Percentiles rank a stretch among this genome's conserved stretches.
These are phyloP conservation scores for Flaveria brownii DNA, from an alignment of 129 eudicot species.

Conservation along the genomic window DNA sequence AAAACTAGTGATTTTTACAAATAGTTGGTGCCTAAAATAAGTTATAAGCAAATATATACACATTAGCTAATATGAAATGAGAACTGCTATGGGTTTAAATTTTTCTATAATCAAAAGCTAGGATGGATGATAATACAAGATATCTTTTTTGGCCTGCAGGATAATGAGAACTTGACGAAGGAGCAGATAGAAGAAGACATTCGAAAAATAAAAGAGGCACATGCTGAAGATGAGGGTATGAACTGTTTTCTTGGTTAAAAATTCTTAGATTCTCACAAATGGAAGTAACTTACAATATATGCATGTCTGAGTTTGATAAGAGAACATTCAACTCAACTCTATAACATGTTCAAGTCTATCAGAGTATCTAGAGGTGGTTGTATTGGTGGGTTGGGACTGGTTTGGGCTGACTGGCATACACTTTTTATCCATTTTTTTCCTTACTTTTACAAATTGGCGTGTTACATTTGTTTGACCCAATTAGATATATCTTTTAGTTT, in stretches of 20 bases:
- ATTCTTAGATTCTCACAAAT: neutral
- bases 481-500: neutral
- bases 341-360: too few species aligned
- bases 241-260: neutral
- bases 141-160: constrained; percentile 47
- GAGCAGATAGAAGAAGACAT: constrained; percentile 97
- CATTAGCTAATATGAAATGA: neutral
- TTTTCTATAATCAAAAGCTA: neutral
- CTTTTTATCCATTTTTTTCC: neutral
- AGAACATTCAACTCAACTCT: too few species aligned
- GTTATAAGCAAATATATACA: neutral
- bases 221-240: constrained; percentile 97
- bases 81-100: neutral
- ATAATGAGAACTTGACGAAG: constrained; percentile 76
- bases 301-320: too few species aligned
- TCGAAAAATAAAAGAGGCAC: constrained; percentile 75
- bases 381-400: neutral
- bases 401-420: neutral
- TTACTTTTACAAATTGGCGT: neutral
- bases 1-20: neutral
- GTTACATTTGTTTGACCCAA: neutral
- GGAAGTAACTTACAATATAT: neutral
- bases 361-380: neutral
- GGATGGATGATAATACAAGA: neutral
- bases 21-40: neutral